A percentile compares a stretch with the other conserved stretches of the same genome.
phyloP scores from a whole-genome alignment of 352 stramenopile genomes.

The Thraustochytrium sp. region DNA sequence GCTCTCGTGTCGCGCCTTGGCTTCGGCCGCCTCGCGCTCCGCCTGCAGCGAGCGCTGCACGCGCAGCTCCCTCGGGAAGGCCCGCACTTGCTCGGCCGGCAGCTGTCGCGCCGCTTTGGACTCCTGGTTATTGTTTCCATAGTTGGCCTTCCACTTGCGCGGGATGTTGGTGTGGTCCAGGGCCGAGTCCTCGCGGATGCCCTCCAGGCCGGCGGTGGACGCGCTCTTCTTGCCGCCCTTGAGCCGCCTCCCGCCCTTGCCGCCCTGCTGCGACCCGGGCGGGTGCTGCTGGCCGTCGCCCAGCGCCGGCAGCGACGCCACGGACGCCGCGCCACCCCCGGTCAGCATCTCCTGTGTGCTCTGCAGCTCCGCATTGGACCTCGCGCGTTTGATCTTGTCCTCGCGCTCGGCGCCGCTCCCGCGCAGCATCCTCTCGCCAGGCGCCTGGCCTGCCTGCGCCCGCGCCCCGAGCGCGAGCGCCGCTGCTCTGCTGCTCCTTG shows the following conservation, averaged over 20 bases:
- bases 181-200: neutral
- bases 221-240: neutral
- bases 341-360: neutral
- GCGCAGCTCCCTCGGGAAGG: conserved; percentile 22
- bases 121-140: neutral
- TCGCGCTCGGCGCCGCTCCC: conserved; percentile 1
- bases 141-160: conserved; percentile 8
- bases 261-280: neutral
- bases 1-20: neutral
- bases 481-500: neutral
- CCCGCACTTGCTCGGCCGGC: neutral
- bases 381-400: neutral
- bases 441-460: too few species aligned
- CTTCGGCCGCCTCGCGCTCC: neutral
- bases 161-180: conserved; percentile 35
- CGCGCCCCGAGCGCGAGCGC: too few species aligned
- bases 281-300: neutral
- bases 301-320: neutral
- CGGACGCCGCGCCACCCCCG: neutral
- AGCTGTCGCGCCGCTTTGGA: neutral
- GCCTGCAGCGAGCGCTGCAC: neutral
- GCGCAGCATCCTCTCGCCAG: neutral
- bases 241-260: neutral
- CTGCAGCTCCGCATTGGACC: conserved; percentile 28
- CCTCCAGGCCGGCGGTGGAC: neutral